These are phyloP conservation scores for Phytophthora tubulina DNA, from an alignment of 352 stramenopile species.

Conservation along the genomic window DNA sequence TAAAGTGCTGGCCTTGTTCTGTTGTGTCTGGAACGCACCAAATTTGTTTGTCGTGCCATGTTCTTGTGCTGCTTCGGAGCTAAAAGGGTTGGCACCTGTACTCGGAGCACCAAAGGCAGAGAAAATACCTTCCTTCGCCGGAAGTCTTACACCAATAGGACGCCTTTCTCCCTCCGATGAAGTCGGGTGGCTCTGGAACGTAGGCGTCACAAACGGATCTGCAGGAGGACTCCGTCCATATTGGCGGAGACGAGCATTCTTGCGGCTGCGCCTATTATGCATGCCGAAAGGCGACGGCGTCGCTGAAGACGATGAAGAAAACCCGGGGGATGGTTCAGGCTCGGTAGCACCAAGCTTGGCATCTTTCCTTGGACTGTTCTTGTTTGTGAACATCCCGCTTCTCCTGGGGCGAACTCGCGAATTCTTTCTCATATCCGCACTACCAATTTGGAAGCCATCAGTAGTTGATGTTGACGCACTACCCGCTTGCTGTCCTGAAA, in stretches of 20 bases:
- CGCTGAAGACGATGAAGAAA: conserved; percentile 11
- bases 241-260: conserved; percentile 42
- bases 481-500: conserved; percentile 4
- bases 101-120: conserved; percentile 1
- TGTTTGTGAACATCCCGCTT: conserved; percentile 47
- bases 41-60: conserved; percentile 1
- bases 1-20: neutral
- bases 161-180: conserved; percentile 11
- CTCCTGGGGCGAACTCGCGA: conserved; percentile 30
- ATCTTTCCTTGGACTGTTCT: conserved; percentile 36
- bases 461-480: conserved; percentile 13
- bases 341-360: conserved; percentile 20
- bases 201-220: conserved; percentile 59
- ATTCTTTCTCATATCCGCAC: conserved; percentile 22
- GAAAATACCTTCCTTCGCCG: conserved; percentile 19
- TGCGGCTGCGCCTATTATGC: conserved; percentile 31
- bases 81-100: neutral
- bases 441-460: conserved; percentile 44
- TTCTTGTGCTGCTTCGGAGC: neutral
- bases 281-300: conserved; percentile 47
- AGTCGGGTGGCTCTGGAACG: conserved; percentile 43
- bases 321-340: conserved; percentile 31
- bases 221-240: conserved; percentile 44
- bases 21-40: neutral
- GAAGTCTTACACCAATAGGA: conserved; percentile 12